Evolutionary conservation across 305 asterid genomes (phyloP).

Genomic region (Fraxinus ornus): DNA sequence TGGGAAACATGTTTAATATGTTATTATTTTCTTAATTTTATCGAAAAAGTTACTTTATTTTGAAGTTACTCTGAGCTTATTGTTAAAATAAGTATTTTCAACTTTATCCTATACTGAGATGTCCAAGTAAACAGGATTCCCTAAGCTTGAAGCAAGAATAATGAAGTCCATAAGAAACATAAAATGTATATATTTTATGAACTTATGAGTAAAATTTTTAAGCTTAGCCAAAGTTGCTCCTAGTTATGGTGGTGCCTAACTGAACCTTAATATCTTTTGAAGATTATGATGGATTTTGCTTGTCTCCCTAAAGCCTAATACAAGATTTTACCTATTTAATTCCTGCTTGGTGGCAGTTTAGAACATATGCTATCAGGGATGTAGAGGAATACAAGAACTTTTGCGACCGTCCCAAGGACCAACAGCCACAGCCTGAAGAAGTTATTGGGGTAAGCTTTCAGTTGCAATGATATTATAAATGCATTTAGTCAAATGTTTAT

Average conservation of each 20-base stretch:
- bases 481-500: background rate
- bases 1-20: background rate
- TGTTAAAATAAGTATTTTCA: background rate
- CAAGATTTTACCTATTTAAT: background rate
- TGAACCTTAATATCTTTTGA: background rate
- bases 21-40: background rate
- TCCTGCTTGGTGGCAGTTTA: slow-evolving; percentile 48
- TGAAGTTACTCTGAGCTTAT: background rate
- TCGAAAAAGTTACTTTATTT: background rate
- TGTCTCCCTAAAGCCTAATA: background rate
- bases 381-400: slow-evolving; percentile 96
- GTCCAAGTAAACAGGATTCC: background rate
- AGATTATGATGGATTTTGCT: background rate
- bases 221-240: background rate
- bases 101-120: background rate
- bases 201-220: background rate
- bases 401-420: slow-evolving; percentile 88
- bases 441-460: slow-evolving; percentile 70
- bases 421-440: slow-evolving; percentile 96
- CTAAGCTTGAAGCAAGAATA: background rate
- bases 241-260: background rate
- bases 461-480: background rate
- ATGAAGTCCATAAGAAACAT: background rate
- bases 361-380: slow-evolving; percentile 86
- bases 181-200: background rate